phyloP scores from a whole-genome alignment of 2,329 filamentous ascomycete species.

The Cadophora sp. region DNA sequence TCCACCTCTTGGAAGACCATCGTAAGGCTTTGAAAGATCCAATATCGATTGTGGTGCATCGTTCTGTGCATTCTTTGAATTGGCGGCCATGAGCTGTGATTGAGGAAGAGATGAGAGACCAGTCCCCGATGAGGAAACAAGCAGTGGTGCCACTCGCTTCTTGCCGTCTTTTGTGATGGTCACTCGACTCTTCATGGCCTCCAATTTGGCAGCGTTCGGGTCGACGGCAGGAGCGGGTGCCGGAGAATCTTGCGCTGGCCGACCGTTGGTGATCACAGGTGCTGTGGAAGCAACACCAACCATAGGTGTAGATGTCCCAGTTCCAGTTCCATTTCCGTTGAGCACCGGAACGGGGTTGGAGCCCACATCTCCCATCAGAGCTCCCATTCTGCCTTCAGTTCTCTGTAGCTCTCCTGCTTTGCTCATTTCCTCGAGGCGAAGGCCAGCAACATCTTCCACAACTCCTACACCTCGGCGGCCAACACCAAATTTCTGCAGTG shows the following conservation, averaged over 20 bases:
- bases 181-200: slow-evolving; percentile 85
- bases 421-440: slow-evolving; percentile 88
- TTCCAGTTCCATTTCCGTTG: slow-evolving; percentile 39
- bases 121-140: slow-evolving; percentile 88
- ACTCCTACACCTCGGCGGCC: slow-evolving; percentile 89
- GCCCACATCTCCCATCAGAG: slow-evolving; percentile 88
- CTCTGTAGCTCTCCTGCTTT: slow-evolving; percentile 89
- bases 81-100: slow-evolving; percentile 83
- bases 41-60: slow-evolving; percentile 83
- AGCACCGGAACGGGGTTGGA: slow-evolving; percentile 40
- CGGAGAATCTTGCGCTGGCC: slow-evolving; percentile 43
- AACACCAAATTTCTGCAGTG: slow-evolving; percentile 89
- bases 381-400: slow-evolving; percentile 95
- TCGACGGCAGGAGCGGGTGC: slow-evolving; percentile 51
- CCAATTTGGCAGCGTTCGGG: slow-evolving; percentile 63
- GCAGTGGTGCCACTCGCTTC: slow-evolving; percentile 89
- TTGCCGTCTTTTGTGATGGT: slow-evolving; percentile 97
- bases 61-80: slow-evolving; percentile 67
- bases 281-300: slow-evolving; percentile 31
- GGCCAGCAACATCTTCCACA: slow-evolving; percentile 87
- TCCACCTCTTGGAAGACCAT: slow-evolving; percentile 89
- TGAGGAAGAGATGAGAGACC: slow-evolving; percentile 89
- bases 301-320: slow-evolving; percentile 38
- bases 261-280: slow-evolving; percentile 38
- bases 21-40: slow-evolving; percentile 92